Base-by-base conservation (phyloP, 805 yeast genomes). In the Zygoascus bituminiphila region DNA sequence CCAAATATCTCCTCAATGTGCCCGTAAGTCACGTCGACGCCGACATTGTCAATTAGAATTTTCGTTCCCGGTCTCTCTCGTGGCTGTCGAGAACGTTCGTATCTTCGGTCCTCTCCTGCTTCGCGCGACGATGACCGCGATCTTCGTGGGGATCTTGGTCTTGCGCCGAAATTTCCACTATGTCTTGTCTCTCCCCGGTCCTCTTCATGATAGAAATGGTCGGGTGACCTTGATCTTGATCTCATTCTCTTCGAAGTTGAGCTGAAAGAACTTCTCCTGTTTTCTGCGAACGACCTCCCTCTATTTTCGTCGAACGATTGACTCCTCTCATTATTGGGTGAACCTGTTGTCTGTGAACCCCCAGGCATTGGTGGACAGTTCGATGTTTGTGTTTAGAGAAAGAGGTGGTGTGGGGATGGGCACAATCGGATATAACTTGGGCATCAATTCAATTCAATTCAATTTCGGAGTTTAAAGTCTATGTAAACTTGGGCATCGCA, bases 1-100 rank as follows among this genome's bases (percentile, higher is more conserved):
- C 51, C 47, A 36, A 54, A 54, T 20, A 54, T 54, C 42, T 54
- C 57, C n/a, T 47, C 22, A 8, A 54, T 25, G 35, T 54, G 57
- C 6, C 46, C 37, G 4, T 31, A 22, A 7, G 24, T 17, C n/a
- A 47, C 43, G 22, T 24, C 42, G 9, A 10, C 38, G 26, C 41
- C n/a, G 25, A 47, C 46, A 22, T 41, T 41, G 22, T 37, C 40
- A 9, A 47, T 44, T 24, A 42, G 43, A 10, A 47, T 39, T 41
- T 29, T 22, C 5, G 40, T 39, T 5, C 42, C 42, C 20, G 26
- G 26, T 39, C 22, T 22, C 17, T 39, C 17, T 2, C 42, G 24
- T 10, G 5, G 7, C 9, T 10, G n/a, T n/a, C 20, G 10, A 12
- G 44, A 25, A 2, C 44, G 33, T 10, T 45, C 25, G 23, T 44